Evolutionary conservation across 495 filamentous ascomycete genomes (phyloP), one percentile per base, ranked within the genome.

Genomic region (Mytilinidion resinicola): DNA sequence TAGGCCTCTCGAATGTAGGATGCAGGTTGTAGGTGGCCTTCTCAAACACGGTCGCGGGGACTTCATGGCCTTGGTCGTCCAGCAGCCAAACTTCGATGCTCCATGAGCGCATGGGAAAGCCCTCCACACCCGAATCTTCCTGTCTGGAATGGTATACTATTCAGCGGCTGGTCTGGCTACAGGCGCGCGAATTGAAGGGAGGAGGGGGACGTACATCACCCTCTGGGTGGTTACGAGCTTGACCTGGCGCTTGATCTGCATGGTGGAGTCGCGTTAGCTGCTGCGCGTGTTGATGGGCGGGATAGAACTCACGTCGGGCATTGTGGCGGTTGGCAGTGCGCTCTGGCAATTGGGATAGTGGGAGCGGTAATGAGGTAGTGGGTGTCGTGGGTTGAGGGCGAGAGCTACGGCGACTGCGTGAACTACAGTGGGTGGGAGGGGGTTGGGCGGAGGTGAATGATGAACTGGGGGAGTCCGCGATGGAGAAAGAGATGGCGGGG

Each of bases 1-100:
- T 82, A 21, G 88, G 85, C 55, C 87, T 84, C 35, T 82, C 87
- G 68, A 99, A 99, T 49, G 89, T 90, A 14, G 95, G 93, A 70
- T 99, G 95, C 20, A 99, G 80, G 59, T 87, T 86, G 76, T 96
- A 99, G 20, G 81, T 83, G 14, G 85, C 95, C 76, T 91, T 96
- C 67, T 91, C 89, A 75, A 96, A 97, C 72, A 88, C 76, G 49
- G 70, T 88, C 9, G 92, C 91, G 0, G 87, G 82, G 33, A 91
- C 78, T 66, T 71, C 77, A 43, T 83, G 77, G 55, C 82, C 83
- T 60, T 77, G 72, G 9, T 84, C 80, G 57, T 83, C 80, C 56
- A 85, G 51, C 37, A 86, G 74, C 64, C 74, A 81, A 42, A 87
- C 74, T 69, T 80, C 75, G 62, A 87, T 83, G 48, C 72, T 81